These are phyloP conservation scores for Phaseolus coccineus DNA, from an alignment of 331 rosid genomes.

Conservation along the genomic window DNA sequence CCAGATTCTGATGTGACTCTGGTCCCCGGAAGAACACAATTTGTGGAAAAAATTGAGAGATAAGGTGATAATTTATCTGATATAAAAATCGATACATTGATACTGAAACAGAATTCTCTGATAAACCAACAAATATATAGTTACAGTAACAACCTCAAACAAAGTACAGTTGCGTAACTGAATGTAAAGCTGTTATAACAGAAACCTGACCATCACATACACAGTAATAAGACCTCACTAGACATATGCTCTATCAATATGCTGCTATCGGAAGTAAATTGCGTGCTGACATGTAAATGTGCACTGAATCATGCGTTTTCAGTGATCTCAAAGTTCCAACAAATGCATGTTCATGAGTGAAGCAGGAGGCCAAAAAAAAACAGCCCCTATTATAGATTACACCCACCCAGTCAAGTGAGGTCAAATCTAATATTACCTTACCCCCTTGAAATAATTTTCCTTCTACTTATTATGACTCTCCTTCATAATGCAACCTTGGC, in stretches of 20 bases:
- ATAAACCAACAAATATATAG: background rate
- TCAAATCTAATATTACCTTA: conserved; percentile 4
- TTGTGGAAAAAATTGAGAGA: background rate
- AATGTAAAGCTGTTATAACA: background rate
- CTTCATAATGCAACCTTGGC: background rate
- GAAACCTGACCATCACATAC: background rate
- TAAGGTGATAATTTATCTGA: background rate
- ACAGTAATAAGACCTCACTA: background rate
- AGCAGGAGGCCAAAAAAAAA: background rate
- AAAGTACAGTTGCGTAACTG: background rate
- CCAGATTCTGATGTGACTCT: background rate
- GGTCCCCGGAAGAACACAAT: conserved; percentile 2
- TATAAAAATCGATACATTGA: background rate
- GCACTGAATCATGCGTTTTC: background rate
- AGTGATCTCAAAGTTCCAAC: background rate
- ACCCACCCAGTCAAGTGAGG: background rate
- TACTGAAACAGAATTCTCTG: background rate
- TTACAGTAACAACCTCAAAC: background rate
- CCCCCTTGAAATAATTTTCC: background rate
- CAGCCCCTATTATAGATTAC: background rate
- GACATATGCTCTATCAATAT: background rate
- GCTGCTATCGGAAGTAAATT: background rate
- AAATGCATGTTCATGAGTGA: background rate
- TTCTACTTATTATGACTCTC: background rate
- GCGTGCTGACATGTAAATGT: background rate